Evolutionary conservation across 345 rosid species (phyloP), one percentile per base, ranked within the genome.

Genomic region (Aquilaria yunnanensis): DNA sequence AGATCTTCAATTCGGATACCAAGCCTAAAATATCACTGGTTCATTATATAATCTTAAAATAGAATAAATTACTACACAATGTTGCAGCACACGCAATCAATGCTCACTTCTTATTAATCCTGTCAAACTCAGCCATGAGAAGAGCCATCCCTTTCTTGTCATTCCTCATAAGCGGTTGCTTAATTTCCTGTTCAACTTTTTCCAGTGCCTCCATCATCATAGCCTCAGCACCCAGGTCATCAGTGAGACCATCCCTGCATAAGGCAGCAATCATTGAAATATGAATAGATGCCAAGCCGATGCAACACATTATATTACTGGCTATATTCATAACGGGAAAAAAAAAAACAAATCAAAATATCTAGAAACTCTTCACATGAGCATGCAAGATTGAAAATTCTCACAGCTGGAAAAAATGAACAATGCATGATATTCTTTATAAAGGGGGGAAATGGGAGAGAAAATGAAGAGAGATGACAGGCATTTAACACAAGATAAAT

Each of bases 161-260:
- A 47, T 77, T 68, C 83, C 97, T 87, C 92, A 95, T 60, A 48
- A 95, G 92, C 78, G 97, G 97, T 70, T 89, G 87, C 82, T 95
- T 91, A 32, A 88, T 79, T 62, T 95, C 94, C 34, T 83, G 87
- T 61, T 95, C 99, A 60, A 91, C 84, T 74, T 95, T 95, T 61
- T 91, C 99, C 72, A 95, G 65, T 56, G 97, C 96, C 68, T 87
- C 96, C 67, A 95, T 82, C 96, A 89, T 91, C 99, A 88, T 82
- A 63, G 84, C 84, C 85, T 95, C 99, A 9, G 83, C 87, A 75
- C 98, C 97, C 54, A 81, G 84, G 65, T 87, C 96, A 77, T 91
- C 98, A 60, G 52, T 63, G 57, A 95, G 81, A 56, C 96, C 96
- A 66, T 85, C 79, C 94, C 99, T 95, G 74, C 78, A 79, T 63